A percentile compares a stretch with the other conserved stretches of the same genome.
Evolutionary conservation across 2,329 filamentous ascomycete genomes (phyloP).

Genomic region (Graphilbum ipis-grandicollis): DNA sequence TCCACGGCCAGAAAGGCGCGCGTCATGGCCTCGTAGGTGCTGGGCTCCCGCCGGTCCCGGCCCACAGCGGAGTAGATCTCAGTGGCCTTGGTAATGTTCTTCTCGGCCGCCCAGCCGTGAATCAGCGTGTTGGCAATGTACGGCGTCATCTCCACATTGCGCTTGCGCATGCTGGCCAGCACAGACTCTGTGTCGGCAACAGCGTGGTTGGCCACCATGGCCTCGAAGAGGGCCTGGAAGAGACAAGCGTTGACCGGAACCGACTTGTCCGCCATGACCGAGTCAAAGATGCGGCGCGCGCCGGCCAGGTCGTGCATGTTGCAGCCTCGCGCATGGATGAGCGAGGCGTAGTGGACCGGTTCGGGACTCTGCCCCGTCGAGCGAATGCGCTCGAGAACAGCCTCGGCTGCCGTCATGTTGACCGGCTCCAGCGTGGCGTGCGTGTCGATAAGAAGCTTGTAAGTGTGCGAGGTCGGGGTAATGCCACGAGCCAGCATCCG

Average conservation of each 20-base stretch:
- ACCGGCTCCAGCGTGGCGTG: conserved; percentile 87
- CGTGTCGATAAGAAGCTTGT: conserved; percentile 91
- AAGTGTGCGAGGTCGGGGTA: conserved; percentile 83
- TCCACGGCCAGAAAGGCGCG: conserved; percentile 77
- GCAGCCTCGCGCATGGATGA: conserved; percentile 92
- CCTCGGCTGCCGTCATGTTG: conserved; percentile 73
- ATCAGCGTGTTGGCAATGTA: conserved; percentile 98
- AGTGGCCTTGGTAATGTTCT: conserved; percentile 63
- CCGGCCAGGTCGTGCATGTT: conserved; percentile 81
- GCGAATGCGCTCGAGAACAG: conserved; percentile 63
- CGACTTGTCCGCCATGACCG: conserved; percentile 49
- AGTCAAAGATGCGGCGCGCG: conserved; percentile 67
- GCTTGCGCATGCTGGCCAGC: conserved; percentile 56
- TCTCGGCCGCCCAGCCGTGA: conserved; percentile 82
- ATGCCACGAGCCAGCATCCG: conserved; percentile 83
- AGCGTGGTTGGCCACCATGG: conserved; percentile 86
- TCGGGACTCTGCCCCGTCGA: conserved; percentile 60
- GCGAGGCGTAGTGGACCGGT: conserved; percentile 84
- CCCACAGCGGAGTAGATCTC: conserved; percentile 66
- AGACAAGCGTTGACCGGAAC: conserved; percentile 67
- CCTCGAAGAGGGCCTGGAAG: conserved; percentile 93
- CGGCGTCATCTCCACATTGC: conserved; percentile 69
- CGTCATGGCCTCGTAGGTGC: conserved; percentile 98
- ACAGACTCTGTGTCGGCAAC: conserved; percentile 61
- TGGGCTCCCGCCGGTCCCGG: conserved; percentile 71